Percentiles rank a stretch among this genome's conserved stretches.
Conservation (phyloP, 352 stramenopile species). For the Globisporangium mamillatum region DNA sequence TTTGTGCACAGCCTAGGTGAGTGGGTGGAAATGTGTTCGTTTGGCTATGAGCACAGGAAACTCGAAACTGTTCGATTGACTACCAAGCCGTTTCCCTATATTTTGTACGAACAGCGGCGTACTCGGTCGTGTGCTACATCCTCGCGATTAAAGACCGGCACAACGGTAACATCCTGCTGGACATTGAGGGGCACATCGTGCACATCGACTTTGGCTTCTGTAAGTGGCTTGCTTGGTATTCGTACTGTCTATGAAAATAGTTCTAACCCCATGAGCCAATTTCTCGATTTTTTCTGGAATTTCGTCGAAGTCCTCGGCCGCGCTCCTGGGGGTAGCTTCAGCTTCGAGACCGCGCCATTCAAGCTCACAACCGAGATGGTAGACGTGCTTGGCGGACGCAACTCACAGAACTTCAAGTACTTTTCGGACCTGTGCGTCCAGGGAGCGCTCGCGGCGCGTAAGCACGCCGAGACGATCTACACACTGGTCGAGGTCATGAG, state of each 20-base stretch:
- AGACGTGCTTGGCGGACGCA: conserved; percentile 90
- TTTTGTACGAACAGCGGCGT: conserved; percentile 84
- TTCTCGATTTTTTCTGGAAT: no score
- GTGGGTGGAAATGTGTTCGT: not conserved
- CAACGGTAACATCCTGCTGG: conserved; percentile 99
- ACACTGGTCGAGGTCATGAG: conserved; percentile 95
- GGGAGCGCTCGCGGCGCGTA: conserved; percentile 89
- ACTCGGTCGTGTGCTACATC: conserved; percentile 98
- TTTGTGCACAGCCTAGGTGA: conserved; percentile 84
- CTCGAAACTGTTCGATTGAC: not conserved
- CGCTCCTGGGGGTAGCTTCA: conserved; percentile 89
- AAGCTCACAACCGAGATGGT: conserved; percentile 97
- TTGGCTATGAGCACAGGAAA: conserved; percentile 14
- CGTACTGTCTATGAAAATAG: not conserved
- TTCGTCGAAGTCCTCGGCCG: conserved; percentile 53
- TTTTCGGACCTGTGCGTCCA: conserved; percentile 94
- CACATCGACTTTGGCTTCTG: conserved; percentile 99
- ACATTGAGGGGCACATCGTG: conserved; percentile 95
- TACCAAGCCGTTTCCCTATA: not conserved
- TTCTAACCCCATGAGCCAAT: not conserved
- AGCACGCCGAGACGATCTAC: conserved; percentile 93
- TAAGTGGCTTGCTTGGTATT: conserved; percentile 27
- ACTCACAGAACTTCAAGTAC: conserved; percentile 90
- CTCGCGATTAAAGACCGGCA: conserved; percentile 98
- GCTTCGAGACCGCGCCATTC: conserved; percentile 96